Evolutionary conservation across 148 eudicot genomes (phyloP), one percentile per base, ranked within the genome.

Genomic region (Arbutus unedo): DNA sequence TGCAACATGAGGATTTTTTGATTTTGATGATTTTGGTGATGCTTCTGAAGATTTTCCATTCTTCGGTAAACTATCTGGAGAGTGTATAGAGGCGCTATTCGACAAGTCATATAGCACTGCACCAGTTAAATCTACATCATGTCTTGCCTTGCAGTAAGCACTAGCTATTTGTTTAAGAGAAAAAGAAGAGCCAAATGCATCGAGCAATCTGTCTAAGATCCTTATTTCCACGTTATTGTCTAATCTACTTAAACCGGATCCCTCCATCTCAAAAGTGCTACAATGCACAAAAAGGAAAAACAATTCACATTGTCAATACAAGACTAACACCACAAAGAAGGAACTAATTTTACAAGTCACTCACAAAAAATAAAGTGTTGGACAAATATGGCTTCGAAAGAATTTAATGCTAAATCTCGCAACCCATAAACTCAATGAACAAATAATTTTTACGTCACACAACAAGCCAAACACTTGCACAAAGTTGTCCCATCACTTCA

Each of bases 111-210:
- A 25, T 4, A 86, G 73, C 71, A 85, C 60, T 66, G 81, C 78
- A 81, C 82, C 78, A 66, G 89, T 84, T 74, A 88, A 48, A 57
- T 83, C 43, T 8, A 59, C 80, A 82, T 88, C 85, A 55, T 74
- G 81, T 23, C 87, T 83, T 67, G 90, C 89, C 82, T 85, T 84
- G 80, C 83, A 81, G 80, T 81, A 90, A 50, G 88, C 85, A 66
- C 84, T 86, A 81, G 87, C 88, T 75, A 88, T 88, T 51, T 90
- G 89, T 81, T 80, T 38, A 68, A 87, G 84, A 66, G 92, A 83
- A 75, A 85, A 83, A n/a, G n/a, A 25, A 41, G 85, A 81, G 68
- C 90, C 89, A 85, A 88, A 90, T 48, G 81, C 75, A 83, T 86
- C 87, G 45, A 88, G 82, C 84, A 90, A 54, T 55, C 54, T 76